Evolutionary conservation across 352 stramenopile genomes (phyloP).

Genomic region (Phytophthora quininea): DNA sequence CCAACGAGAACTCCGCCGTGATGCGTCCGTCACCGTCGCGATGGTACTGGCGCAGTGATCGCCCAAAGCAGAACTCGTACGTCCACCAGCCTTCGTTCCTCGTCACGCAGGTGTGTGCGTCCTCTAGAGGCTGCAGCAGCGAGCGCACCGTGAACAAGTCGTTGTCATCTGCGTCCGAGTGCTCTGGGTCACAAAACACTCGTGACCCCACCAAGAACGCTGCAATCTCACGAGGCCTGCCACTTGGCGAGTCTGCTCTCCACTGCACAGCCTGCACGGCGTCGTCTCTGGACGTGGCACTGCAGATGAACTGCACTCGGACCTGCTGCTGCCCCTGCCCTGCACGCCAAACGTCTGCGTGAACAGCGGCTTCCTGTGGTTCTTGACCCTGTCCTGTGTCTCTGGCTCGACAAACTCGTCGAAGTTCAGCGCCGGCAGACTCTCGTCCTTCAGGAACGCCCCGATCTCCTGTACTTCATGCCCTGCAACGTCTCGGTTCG

Average conservation of each 20-base stretch:
- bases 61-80: constrained; percentile 84
- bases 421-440: constrained; percentile 37
- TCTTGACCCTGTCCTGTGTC: constrained; percentile 47
- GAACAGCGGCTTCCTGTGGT: constrained; percentile 56
- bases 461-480: constrained; percentile 51
- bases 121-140: constrained; percentile 57
- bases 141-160: constrained; percentile 56
- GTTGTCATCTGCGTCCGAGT: constrained; percentile 52
- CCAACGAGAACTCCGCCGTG: constrained; percentile 73
- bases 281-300: constrained; percentile 46
- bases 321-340: constrained; percentile 29
- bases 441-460: constrained; percentile 41
- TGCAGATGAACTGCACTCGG: constrained; percentile 79
- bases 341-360: constrained; percentile 57
- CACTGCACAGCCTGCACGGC: constrained; percentile 53
- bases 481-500: constrained; percentile 5
- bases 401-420: constrained; percentile 54
- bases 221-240: constrained; percentile 19
- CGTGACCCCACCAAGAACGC: constrained; percentile 71
- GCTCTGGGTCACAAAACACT: constrained; percentile 69
- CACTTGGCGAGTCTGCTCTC: constrained; percentile 14
- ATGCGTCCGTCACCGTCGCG: constrained; percentile 67
- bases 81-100: constrained; percentile 86
- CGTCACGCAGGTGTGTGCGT: constrained; percentile 68
- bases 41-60: constrained; percentile 77